These are phyloP conservation scores for Chlorencoelia australis DNA, from an alignment of 2,329 filamentous ascomycete species.

Conservation along the genomic window DNA sequence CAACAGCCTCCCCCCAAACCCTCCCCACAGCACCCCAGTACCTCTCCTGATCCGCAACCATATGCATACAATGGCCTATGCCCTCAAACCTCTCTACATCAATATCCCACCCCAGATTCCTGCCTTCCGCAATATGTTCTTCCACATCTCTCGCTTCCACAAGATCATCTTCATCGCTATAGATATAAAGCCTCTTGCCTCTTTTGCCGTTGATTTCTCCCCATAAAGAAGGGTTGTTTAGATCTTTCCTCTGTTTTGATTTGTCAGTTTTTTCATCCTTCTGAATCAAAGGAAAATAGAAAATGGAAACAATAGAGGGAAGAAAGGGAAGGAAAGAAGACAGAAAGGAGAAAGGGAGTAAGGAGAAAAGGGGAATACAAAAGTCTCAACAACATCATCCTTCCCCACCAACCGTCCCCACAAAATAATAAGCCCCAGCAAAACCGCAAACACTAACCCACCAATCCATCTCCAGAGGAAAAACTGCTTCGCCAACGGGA, in stretches of 20 bases:
- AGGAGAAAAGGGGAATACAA: too few relatives aligned
- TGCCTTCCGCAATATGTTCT: constrained; percentile 20
- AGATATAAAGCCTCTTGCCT: constrained; percentile 20
- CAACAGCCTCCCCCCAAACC: too few relatives aligned
- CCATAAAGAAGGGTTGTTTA: too few relatives aligned
- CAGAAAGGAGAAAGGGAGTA: too few relatives aligned
- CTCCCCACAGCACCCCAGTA: constrained; percentile 20
- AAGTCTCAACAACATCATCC: constrained; percentile 5
- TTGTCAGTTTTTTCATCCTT: constrained; percentile 10
- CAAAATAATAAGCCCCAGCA: too few relatives aligned
- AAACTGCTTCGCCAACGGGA: constrained; percentile 19
- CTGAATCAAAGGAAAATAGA: constrained; percentile 5
- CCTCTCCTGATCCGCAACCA: constrained; percentile 1
- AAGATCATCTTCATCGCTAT: constrained; percentile 19
- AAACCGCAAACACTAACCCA: too few relatives aligned
- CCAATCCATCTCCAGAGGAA: too few relatives aligned
- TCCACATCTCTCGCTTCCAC: constrained; percentile 21
- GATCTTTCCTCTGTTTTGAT: constrained; percentile 6
- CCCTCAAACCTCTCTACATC: constrained; percentile 14
- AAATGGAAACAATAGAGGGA: not conserved
- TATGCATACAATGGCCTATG: constrained; percentile 13
- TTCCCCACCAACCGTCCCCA: too few relatives aligned
- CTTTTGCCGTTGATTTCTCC: constrained; percentile 10
- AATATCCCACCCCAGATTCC: constrained; percentile 12
- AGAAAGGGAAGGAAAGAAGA: not conserved